Evolutionary conservation across 805 yeast genomes (phyloP), one percentile per base, ranked within the genome.

Genomic region (Wickerhamiella azyma): DNA sequence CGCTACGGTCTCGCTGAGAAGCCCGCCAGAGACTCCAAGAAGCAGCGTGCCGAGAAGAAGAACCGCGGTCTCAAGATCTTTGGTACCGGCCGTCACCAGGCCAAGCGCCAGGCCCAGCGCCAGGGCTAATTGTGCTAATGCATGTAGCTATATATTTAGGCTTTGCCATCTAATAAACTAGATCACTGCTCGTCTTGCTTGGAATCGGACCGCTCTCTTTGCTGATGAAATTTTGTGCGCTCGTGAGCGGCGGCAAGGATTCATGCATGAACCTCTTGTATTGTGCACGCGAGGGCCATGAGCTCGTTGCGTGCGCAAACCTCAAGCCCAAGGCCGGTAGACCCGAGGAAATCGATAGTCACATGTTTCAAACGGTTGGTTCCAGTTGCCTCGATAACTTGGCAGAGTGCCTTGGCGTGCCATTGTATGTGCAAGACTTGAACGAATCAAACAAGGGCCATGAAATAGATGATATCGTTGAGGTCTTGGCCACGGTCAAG

Each of bases 31-130:
- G 77, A 95, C 64, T 85, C 96, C 65, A 88, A 97, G 86, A 96
- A 88, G 78, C 98, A 92, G 79, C 85, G 98, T 81, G 92, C 92
- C 76, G 97, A 89, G 79, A 85, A 83, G 86, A 89, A 92, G 88
- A 92, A 92, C 94, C 86, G 96, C 53, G 95, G 83, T 68, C 81
- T 82, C 86, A 92, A 92, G 84, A 72, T 85, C 81, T 86, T 89
- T 67, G 99, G 99, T 81, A 92, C 98, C 66, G 94, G 88, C 67
- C 81, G 77, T 71, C 79, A 84, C 72, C 82, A 80, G 72, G 94
- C 94, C 72, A 88, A 86, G 63, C 63, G 67, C 50, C 45, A 44
- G 42, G 46, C 45, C 32, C 55, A 55, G 58, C 59, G 59, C 42
- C 55, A 30, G 38, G 46, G 41, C 39, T 45, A 45, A 44, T 30